Base-by-base conservation (phyloP, 192 early-diverging fungal genomes). In the Umbelopsis sp. region DNA sequence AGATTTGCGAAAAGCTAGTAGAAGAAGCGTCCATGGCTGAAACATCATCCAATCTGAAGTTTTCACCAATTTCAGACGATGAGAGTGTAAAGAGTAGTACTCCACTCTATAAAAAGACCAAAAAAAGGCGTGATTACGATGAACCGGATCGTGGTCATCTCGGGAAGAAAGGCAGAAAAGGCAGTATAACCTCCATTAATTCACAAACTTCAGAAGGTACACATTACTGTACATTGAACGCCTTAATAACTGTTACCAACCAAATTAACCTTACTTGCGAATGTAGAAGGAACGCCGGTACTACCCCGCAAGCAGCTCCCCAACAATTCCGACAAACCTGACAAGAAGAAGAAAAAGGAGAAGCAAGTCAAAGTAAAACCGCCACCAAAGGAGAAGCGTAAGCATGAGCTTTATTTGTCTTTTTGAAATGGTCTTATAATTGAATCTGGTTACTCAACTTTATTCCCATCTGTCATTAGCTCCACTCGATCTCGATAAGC, bases 401-500 rank as follows among this genome's bases (percentile, higher is more conserved):
- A 49, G 36, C 47, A 65, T 34, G n/a, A 8, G 4, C 10, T 26
- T 11, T 65, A 36, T 12, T 29, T 43, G 25, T 47, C 16, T 70
- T 38, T 21, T 50, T 14, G 16, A 67, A 36, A 34, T 38, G 29
- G 22, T 36, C 1, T 0, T 8, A 53, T 51, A 51, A 6, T 3
- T 53, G 1, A 20, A 65, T 31, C 22, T 45, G 47, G 38, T 45
- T 44, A 51, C 34, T 44, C 12, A 43, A 34, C 47, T 17, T 24
- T 65, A 29, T 29, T 36, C 34, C 41, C 24, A 3, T 43, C 34
- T 41, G 31, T 21, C 41, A 21, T 21, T 65, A 83, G 83, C 83
- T 24, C 92, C 95, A 44, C 73, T 98, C 73, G 94, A 98, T 72
- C 74, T 96, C 72, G 96, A 98, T 77, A 91, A 88, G 66, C 93